phyloP scores from a whole-genome alignment of 768 basidiomycete species.

The Neoboletus brunneissimus region DNA sequence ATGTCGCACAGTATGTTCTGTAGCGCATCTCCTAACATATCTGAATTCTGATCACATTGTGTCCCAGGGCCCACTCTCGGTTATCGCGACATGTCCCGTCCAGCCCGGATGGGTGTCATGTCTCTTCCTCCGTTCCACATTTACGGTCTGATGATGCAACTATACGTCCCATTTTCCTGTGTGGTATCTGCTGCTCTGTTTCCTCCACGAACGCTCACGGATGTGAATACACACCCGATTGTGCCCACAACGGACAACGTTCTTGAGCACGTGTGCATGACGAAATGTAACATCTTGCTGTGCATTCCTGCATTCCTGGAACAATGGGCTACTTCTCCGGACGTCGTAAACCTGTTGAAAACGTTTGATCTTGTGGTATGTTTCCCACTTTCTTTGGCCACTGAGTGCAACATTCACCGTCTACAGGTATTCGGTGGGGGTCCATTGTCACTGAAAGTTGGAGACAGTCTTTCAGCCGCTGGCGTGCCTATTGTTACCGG shows the following conservation, averaged over 20 bases:
- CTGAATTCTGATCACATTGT: background rate
- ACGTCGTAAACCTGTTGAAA: background rate
- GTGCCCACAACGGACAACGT: slow-evolving; percentile 19
- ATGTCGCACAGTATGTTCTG: slow-evolving; percentile 29
- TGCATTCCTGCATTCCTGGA: slow-evolving; percentile 21
- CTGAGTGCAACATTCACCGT: background rate
- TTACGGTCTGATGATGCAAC: slow-evolving; percentile 32
- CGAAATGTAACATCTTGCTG: slow-evolving; percentile 10
- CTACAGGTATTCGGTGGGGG: slow-evolving; percentile 12
- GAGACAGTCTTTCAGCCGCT: slow-evolving; percentile 8
- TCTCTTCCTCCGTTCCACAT: slow-evolving; percentile 41
- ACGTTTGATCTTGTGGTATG: slow-evolving; percentile 1
- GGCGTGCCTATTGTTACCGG: slow-evolving; percentile 12
- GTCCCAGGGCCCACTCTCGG: background rate
- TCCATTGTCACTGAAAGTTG: slow-evolving; percentile 10
- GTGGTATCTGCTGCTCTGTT: slow-evolving; percentile 29
- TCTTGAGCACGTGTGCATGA: slow-evolving; percentile 10
- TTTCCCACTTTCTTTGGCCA: no score
- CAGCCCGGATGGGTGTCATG: slow-evolving; percentile 24
- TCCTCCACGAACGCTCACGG: slow-evolving; percentile 24
- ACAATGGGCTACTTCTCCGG: slow-evolving; percentile 11
- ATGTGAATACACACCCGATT: slow-evolving; percentile 8
- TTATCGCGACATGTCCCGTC: background rate
- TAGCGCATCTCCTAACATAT: no score
- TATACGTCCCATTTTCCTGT: slow-evolving; percentile 32